Evolutionary conservation across 257 asterid species (phyloP), one percentile per base, ranked within the genome.

Genomic region (Schizonepeta tenuifolia): DNA sequence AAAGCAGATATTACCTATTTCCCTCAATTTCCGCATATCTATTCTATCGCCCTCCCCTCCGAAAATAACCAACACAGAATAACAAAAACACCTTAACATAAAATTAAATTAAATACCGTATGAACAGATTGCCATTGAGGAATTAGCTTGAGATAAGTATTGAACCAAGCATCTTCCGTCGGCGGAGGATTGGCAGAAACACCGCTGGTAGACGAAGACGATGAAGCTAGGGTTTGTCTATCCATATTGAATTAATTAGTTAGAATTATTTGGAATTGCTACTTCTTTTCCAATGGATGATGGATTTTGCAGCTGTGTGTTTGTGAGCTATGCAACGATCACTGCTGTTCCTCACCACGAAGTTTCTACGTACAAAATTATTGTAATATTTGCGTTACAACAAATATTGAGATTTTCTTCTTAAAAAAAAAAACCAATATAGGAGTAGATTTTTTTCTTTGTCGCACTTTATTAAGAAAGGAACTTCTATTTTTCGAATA

Each of bases 161-260:
- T 75, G 28, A 82, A 67, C 96, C 99, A 91, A 72, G 92, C 90
- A 82, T 95, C 92, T 75, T 87, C 93, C 60, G 83, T 86, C 75
- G 96, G 98, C 35, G 95, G 86, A 58, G 89, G 61, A 73, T 31
- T 74, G 74, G 44, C 53, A 18, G 83, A 46, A 62, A 35, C 55
- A 47, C 69, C 77, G 33, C 69, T 69, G 35, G 84, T 46, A 35
- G 91, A 78, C 22, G 92, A 84, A 26, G 91, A 83, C 2, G 92
- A 76, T 26, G 95, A 82, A 79, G 88, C 91, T 87, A 90, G 96
- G 96, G 96, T 81, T 84, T 81, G 91, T 33, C 90, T 72, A 53
- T 84, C 92, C 93, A 94, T 65, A 65, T 7, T 65, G 24, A 65
- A 41, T 40, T 0, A 20, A 62, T 38, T 9, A 44, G 55, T 13